Base-by-base conservation (phyloP, 495 filamentous ascomycete genomes). In the Evansstolkia leycettana region DNA sequence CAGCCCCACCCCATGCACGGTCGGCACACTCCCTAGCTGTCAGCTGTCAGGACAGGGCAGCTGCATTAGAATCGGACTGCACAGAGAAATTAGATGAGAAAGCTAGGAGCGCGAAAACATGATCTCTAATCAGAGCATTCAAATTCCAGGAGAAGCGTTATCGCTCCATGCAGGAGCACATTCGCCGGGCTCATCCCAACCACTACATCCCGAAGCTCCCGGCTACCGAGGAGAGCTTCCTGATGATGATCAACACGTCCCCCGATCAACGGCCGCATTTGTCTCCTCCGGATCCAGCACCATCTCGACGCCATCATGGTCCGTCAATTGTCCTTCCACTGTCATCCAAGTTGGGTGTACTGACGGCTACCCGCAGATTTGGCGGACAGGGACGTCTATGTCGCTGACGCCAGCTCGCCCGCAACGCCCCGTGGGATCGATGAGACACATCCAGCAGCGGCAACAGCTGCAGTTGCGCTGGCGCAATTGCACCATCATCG, bases 131-230 rank as follows among this genome's bases (percentile, higher is more conserved):
- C 20, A 23, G 20, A 23, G 4, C 5, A 23, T 23, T 23, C 20
- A 23, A 23, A 5, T 9, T 23, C 9, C 60, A 94, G 86, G 87
- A 94, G 65, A 94, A 94, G 62, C 80, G 87, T 49, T 98, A 86
- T 69, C 88, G 90, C 53, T 95, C 89, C 34, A 98, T 98, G 83
- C 92, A 95, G 66, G 90, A 98, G 72, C 90, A 98, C 52, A 96
- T 98, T 47, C 84, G 90, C 47, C 78, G 90, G 57, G 90, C 90
- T 53, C 90, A 98, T 61, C 92, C 90, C 36, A 89, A 92, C 51
- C 79, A 95, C 61, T 98, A 95, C 61, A 94, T 98, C 46, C 77
- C 90, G 41, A 98, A 96, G 77, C 84, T 98, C 50, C 90, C 90
- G 54, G 90, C 90, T 30, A 98, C 90, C 47, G 88, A 95, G 55